A percentile compares a stretch with the other conserved stretches of the same genome.
phyloP scores from a whole-genome alignment of 2,329 filamentous ascomycete species.

The Dactylonectria estremocensis region DNA sequence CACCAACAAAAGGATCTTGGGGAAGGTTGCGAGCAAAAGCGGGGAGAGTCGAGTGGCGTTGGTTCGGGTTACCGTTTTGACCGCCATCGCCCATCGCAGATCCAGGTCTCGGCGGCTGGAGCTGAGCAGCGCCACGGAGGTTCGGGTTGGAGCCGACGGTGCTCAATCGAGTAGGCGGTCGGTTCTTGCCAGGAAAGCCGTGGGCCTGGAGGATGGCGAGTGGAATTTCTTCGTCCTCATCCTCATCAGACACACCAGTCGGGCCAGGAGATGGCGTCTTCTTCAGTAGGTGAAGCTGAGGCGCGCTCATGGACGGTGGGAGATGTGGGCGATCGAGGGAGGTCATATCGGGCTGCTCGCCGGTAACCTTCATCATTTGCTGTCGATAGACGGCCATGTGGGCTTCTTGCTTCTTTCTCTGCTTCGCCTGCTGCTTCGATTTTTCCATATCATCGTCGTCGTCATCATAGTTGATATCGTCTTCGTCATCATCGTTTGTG shows the following conservation, averaged over 20 bases:
- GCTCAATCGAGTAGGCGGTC: conserved; percentile 78
- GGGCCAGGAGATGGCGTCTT: conserved; percentile 56
- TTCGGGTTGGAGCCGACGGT: conserved; percentile 81
- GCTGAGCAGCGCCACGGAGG: conserved; percentile 69
- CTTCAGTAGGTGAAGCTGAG: conserved; percentile 66
- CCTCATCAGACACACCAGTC: conserved; percentile 77
- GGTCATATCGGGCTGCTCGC: conserved; percentile 66
- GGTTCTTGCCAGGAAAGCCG: conserved; percentile 85
- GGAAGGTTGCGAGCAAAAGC: conserved; percentile 88
- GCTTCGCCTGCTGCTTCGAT: conserved; percentile 79
- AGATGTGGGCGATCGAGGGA: conserved; percentile 68
- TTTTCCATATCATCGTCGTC: conserved; percentile 87
- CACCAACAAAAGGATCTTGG: conserved; percentile 87
- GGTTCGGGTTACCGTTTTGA: conserved; percentile 38
- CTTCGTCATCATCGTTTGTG: conserved; percentile 74
- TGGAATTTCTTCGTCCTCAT: conserved; percentile 92
- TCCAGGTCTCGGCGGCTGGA: conserved; percentile 64
- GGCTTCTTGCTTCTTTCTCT: conserved; percentile 89
- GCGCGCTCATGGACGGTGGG: conserved; percentile 73
- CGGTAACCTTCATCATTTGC: conserved; percentile 97
- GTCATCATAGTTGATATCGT: conserved; percentile 77
- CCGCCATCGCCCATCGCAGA: conserved; percentile 70
- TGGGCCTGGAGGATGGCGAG: conserved; percentile 90
- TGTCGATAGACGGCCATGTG: conserved; percentile 92
- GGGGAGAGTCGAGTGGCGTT: conserved; percentile 70